Base-by-base conservation (phyloP, 768 basidiomycete genomes). In the Russula dissimulans region DNA sequence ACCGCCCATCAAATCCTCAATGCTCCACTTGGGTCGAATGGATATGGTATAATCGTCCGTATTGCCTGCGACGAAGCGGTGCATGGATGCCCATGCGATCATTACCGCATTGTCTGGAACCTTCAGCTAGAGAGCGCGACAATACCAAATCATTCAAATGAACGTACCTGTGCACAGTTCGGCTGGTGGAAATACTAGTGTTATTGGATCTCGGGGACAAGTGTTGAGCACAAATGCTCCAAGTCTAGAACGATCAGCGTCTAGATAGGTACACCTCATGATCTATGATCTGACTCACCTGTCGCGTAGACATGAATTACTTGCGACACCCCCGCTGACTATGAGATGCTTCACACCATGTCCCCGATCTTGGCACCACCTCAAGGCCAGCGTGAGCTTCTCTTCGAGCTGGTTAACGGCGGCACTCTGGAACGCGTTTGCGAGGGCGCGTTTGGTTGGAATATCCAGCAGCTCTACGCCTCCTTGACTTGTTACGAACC, bases 61-160 rank as follows among this genome's bases (percentile, higher is more conserved):
- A 59, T 86, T 83, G 4, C 75, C 75, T 0, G 74, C 74, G 29
- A 87, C 76, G 62, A 97, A 89, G 12, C 93, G 82, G 66, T 86
- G 74, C 80, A 95, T 87, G 0, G 90, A 86, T 4, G 94, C 89
- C 89, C 88, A 95, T 2, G 82, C 95, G 65, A 97, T 90, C 95
- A 98, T 98, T 9, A 83, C 95, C 0, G 95, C 95, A 70, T 97
- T 98, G 67, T 97, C 95, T 95, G 64, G 0, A 4, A 26, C 39
- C 15, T 32, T 32, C 41, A 45, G 31, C 43, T 14, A 17, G 7
- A 34, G 2, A 4, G 17, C 41, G 54, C 5, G 38, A 32, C 31
- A 22, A n/a, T 18, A 10, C 42, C 9, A 2, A 26, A 56, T 4
- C 4, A 14, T 1, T 14, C 15, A 38, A 29, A n/a, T 7, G n/a